Base-by-base conservation (phyloP, 140 eudicot species). In the Erigeron philadelphicus region DNA sequence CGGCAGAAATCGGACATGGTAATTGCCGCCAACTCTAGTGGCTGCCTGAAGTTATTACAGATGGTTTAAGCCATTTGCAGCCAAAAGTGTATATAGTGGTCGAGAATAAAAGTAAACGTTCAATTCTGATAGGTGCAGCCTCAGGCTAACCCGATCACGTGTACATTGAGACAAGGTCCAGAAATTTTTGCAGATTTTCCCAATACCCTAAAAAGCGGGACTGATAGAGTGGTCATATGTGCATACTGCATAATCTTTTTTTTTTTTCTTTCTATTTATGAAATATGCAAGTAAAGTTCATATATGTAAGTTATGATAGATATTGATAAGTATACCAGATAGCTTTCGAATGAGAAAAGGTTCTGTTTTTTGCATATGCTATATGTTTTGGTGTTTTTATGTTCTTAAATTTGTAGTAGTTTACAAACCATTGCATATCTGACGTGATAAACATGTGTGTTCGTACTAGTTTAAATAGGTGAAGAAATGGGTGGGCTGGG, bases 11-110 rank as follows among this genome's bases (percentile, higher is more conserved):
- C 98, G 9, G 78, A 89, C 67, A 82, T 72, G 81, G 85, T 93
- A 53, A 81, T 93, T 59, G 96, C 96, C 38, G 96, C 98, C 74
- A 93, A 83, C 67, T 89, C 98, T 43, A 79, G 77, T 61, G 98
- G 98, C 45, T 84, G 95, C 66, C 80, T 92, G 75, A 92, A 88
- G 81, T 71, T 92, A 71, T 70, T 92, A 54, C 80, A 84, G 79
- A 80, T 91, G 95, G 84, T 79, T 40, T 91, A 68, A 86, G 71
- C 57, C 43, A n/a, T 48, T 75, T 17, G 54, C 48, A 19, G 38
- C 21, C 11, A 6, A 23, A 66, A 48, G 71, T 21, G 59, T 69
- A 52, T 67, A 67, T 68, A 61, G 13, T 55, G 38, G 62, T 9
- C 6, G 49, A 64, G 45, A 75, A 50, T 61, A 67, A 59, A 58